A percentile compares a stretch with the other conserved stretches of the same genome.
Evolutionary conservation across 2,329 filamentous ascomycete species (phyloP).

Genomic region (Teratosphaeria destructans): DNA sequence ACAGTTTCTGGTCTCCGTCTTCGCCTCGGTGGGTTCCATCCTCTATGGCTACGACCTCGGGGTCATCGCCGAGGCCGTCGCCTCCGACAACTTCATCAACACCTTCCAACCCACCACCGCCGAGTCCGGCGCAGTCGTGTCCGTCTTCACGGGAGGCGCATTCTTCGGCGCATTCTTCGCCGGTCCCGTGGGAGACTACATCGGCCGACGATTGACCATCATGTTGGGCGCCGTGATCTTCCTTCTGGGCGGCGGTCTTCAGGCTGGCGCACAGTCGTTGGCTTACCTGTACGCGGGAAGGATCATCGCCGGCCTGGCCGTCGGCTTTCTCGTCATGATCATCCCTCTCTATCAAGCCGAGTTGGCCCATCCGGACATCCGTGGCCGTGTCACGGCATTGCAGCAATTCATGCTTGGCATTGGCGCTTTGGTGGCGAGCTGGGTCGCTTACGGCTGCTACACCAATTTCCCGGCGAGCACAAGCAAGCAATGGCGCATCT

Average conservation of each 20-base stretch:
- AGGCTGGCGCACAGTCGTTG: constrained; percentile 54
- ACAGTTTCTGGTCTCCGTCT: constrained; percentile 50
- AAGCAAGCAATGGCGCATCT: constrained; percentile 50
- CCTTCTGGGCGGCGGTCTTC: constrained; percentile 59
- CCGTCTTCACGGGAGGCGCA: constrained; percentile 65
- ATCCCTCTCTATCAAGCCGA: constrained; percentile 69
- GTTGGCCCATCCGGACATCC: constrained; percentile 65
- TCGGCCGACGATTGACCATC: constrained; percentile 64
- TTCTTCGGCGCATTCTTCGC: constrained; percentile 59
- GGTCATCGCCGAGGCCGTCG: constrained; percentile 49
- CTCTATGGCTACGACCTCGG: constrained; percentile 49
- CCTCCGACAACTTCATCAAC: constrained; percentile 31
- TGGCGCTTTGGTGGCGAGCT: constrained; percentile 60
- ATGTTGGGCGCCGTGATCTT: constrained; percentile 61
- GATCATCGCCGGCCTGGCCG: constrained; percentile 31
- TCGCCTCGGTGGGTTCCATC: constrained; percentile 49
- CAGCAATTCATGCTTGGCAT: constrained; percentile 79
- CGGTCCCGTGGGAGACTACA: constrained; percentile 51
- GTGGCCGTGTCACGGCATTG: constrained; percentile 62
- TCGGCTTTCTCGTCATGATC: constrained; percentile 54
- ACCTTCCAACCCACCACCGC: constrained; percentile 31
- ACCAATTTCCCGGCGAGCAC: constrained; percentile 38
- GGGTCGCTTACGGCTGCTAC: constrained; percentile 58
- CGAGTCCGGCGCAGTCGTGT: constrained; percentile 56
- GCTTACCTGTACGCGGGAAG: constrained; percentile 60